Conservation (phyloP, 1,139 yeast genomes). For the Blastobotrys niveus region DNA sequence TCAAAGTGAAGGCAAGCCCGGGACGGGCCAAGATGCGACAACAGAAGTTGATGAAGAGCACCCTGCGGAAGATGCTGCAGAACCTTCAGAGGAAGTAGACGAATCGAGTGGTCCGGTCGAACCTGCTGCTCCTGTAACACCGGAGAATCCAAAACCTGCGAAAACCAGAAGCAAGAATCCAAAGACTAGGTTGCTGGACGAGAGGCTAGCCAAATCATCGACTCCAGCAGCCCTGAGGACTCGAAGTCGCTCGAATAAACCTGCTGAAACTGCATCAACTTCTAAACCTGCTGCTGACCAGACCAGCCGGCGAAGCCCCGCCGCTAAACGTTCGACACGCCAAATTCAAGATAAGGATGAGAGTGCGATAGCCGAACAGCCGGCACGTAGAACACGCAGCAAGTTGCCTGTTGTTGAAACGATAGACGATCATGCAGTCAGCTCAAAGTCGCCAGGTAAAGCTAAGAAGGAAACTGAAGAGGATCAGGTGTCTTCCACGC, state of each 20-base stretch:
- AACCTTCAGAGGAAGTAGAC: no score
- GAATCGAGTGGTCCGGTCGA: no score
- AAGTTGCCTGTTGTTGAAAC: neutral
- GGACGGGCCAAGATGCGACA: no score
- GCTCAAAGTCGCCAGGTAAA: neutral
- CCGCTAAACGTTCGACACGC: neutral
- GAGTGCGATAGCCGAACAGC: neutral
- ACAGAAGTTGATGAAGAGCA: no score
- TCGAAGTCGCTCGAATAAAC: neutral
- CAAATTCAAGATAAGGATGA: neutral
- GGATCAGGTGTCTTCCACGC: neutral
- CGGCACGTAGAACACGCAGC: neutral
- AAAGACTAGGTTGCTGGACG: neutral
- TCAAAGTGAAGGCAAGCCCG: no score
- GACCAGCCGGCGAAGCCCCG: neutral
- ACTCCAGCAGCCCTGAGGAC: conserved; percentile 5
- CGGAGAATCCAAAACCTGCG: neutral
- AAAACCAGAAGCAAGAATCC: neutral
- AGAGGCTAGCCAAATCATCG: neutral
- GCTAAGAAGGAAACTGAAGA: neutral
- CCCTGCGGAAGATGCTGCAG: no score
- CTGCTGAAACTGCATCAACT: neutral
- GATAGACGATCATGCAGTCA: neutral
- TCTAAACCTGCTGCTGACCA: neutral
- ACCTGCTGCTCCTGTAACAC: neutral